Evolutionary conservation across 208 protist species (phyloP).

Genomic region (Vickermania ingenoplastis): DNA sequence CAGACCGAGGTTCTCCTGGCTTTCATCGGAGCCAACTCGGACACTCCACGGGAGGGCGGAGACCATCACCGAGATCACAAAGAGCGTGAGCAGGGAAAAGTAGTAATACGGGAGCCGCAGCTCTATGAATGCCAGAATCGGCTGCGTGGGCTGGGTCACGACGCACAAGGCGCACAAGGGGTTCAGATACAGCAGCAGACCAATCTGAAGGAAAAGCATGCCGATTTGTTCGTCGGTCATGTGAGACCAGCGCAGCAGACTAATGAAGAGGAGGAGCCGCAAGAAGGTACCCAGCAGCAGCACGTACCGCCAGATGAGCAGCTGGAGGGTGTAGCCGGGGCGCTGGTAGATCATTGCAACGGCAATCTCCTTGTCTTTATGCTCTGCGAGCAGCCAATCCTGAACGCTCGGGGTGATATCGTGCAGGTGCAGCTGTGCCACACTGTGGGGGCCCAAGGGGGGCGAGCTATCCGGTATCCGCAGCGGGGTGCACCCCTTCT

Average conservation of each 20-base stretch:
- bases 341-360: constrained; percentile 67
- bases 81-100: constrained; percentile 44
- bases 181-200: constrained; percentile 70
- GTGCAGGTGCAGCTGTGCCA: neutral
- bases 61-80: constrained; percentile 82
- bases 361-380: constrained; percentile 9
- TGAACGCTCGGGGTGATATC: neutral
- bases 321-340: constrained; percentile 42
- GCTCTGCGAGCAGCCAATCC: neutral
- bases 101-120: constrained; percentile 72
- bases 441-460: neutral
- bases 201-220: constrained; percentile 53
- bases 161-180: constrained; percentile 49
- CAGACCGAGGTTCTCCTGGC: neutral
- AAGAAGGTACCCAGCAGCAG: constrained; percentile 36
- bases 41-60: constrained; percentile 54
- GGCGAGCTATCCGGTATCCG: neutral
- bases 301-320: constrained; percentile 52
- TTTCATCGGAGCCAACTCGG: neutral
- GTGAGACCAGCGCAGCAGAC: constrained; percentile 37
- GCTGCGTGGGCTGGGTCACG: constrained; percentile 14
- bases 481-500: neutral
- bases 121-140: constrained; percentile 67
- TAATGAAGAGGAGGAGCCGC: constrained; percentile 39
- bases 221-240: constrained; percentile 68